Conservation (phyloP, 2,329 filamentous ascomycete genomes). For the Arthrobotrys sinensis region DNA sequence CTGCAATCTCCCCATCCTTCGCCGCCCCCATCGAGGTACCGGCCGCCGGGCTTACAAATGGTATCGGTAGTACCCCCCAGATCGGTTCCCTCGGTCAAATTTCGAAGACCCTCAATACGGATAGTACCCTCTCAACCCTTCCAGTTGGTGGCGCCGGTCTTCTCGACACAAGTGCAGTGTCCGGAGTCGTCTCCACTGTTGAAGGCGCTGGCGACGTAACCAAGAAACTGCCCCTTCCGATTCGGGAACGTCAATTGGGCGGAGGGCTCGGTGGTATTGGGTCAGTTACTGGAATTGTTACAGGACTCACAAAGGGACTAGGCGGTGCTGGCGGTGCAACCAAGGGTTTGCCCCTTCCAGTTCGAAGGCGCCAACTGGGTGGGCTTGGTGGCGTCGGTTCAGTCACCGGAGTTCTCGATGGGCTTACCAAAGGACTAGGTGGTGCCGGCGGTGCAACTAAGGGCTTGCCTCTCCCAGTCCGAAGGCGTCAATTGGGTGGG, state of each 20-base stretch:
- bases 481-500: neutral
- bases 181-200: neutral
- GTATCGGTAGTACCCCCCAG: neutral
- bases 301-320: no score
- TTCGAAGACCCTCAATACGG: neutral
- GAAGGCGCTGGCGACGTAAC: neutral
- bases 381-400: no score
- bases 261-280: no score
- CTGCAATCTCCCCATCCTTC: constrained; percentile 5
- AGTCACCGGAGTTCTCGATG: no score
- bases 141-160: neutral
- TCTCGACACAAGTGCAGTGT: neutral
- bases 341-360: no score
- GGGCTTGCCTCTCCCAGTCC: neutral
- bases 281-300: no score
- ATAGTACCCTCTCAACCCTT: neutral
- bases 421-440: no score
- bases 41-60: neutral
- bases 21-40: neutral
- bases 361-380: no score
- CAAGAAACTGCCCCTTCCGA: neutral
- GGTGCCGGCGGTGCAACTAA: neutral
- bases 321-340: neutral
- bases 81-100: neutral
- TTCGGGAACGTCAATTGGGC: neutral